A percentile compares a stretch with the other conserved stretches of the same genome.
phyloP scores from a whole-genome alignment of 1,284 basidiomycete species.

The Porogramme epimiltina region DNA sequence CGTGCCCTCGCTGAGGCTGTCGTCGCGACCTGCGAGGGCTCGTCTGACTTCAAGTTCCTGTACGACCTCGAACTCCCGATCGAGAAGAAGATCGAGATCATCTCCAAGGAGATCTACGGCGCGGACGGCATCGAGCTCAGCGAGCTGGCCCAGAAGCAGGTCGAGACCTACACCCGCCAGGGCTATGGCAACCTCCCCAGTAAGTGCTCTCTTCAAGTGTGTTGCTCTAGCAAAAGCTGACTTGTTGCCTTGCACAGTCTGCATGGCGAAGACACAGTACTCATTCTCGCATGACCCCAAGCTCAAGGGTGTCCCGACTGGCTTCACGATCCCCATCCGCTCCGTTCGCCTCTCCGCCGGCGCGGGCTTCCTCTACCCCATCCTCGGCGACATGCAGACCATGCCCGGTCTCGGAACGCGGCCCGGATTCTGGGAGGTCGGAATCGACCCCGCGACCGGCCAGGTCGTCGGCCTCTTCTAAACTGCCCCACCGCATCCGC shows the following conservation, averaged over 20 bases:
- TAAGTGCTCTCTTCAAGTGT: slow-evolving; percentile 44
- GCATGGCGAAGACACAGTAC: slow-evolving; percentile 99
- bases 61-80: slow-evolving; percentile 87
- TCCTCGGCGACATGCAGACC: slow-evolving; percentile 94
- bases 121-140: slow-evolving; percentile 88
- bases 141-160: slow-evolving; percentile 81
- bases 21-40: slow-evolving; percentile 81
- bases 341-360: slow-evolving; percentile 90
- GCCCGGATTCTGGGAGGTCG: slow-evolving; percentile 91
- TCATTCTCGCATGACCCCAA: slow-evolving; percentile 96
- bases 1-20: slow-evolving; percentile 87
- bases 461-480: slow-evolving; percentile 78
- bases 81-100: slow-evolving; percentile 85
- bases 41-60: slow-evolving; percentile 87
- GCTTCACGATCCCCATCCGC: slow-evolving; percentile 93
- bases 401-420: slow-evolving; percentile 97
- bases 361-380: slow-evolving; percentile 94
- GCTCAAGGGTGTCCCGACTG: slow-evolving; percentile 87
- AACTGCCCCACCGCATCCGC: too few species aligned
- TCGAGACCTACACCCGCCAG: slow-evolving; percentile 92
- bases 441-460: slow-evolving; percentile 73
- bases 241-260: slow-evolving; percentile 53
- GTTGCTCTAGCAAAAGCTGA: not conserved
- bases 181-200: slow-evolving; percentile 83
- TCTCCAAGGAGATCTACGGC: slow-evolving; percentile 89